phyloP scores from a whole-genome alignment of 371 early-diverging fungal genomes.

The Mortierella sp. region DNA sequence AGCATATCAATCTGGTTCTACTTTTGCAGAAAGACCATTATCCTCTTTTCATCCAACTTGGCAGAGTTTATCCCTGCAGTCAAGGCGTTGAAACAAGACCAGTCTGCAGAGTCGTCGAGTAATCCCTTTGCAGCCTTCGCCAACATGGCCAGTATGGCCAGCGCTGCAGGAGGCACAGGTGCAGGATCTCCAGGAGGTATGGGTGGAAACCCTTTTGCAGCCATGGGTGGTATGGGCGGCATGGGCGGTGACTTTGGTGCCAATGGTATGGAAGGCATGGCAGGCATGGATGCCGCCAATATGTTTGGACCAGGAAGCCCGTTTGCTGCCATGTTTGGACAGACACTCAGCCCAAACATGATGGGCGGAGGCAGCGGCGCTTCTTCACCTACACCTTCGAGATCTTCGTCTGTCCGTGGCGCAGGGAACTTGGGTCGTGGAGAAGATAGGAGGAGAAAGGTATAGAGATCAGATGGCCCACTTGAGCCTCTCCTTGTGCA shows the following conservation, averaged over 20 bases:
- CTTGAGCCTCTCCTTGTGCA: background rate
- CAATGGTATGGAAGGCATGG: constrained; percentile 33
- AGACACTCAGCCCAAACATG: constrained; percentile 25
- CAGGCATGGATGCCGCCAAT: constrained; percentile 31
- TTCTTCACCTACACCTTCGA: constrained; percentile 20
- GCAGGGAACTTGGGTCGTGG: constrained; percentile 48
- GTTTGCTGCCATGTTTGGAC: constrained; percentile 56
- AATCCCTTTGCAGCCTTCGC: constrained; percentile 47
- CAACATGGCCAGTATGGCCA: constrained; percentile 53
- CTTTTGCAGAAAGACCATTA: constrained; percentile 71
- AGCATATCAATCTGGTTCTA: constrained; percentile 81
- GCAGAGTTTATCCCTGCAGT: constrained; percentile 48
- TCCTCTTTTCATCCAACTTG: constrained; percentile 54
- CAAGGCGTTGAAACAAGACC: constrained; percentile 34
- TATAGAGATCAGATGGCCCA: constrained; percentile 9
- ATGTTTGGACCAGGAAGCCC: constrained; percentile 55
- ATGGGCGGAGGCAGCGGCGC: constrained; percentile 22
- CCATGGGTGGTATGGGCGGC: constrained; percentile 20
- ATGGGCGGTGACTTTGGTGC: constrained; percentile 28
- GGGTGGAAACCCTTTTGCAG: constrained; percentile 45
- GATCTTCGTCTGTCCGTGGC: constrained; percentile 47
- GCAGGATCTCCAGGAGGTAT: constrained; percentile 37
- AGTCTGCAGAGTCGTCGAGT: constrained; percentile 22
- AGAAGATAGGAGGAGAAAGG: constrained; percentile 50
- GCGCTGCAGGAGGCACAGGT: constrained; percentile 30